Evolutionary conservation across 768 basidiomycete species (phyloP), one percentile per base, ranked within the genome.

Genomic region (Filobasidium floriforme): DNA sequence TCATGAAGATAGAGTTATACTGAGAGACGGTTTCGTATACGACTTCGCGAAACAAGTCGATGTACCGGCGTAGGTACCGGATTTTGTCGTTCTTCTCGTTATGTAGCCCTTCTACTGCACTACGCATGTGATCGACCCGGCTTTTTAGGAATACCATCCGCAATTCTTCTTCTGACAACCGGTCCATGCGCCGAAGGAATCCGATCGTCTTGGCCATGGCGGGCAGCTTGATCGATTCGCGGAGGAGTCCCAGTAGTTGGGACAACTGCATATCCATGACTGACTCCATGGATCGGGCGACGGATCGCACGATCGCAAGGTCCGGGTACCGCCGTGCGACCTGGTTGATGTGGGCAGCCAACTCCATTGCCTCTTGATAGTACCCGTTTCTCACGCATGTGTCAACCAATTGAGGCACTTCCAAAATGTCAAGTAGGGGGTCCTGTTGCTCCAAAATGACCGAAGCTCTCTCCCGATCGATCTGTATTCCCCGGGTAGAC

Each of bases 381-480:
- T 89, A 88, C 7, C 91, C 91, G 73, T 91, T 92, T 44, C 92
- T 85, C 15, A 96, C 89, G 75, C 92, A 97, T 0, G 91, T 90
- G 75, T 94, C 90, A 74, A 96, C 88, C 37, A 99, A 83, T 60
- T 89, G 82, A 10, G 94, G 92, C 59, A 93, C 84, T 71, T 96
- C 92, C 65, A 98, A 85, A 41, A 98, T 80, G 77, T 97, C 92
- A 69, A 89, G 84, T 67, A 98, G 84, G 78, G 92, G 92, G 77
- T 94, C 91, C 74, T 92, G 89, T 72, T 94, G 89, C 72, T 97
- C 93, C 66, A 92, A 84, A n/a, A 98, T 90, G 60, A 89, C 82
- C 40, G 86, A 82, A 0, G 90, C 90, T 69, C 87, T 87, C 66
- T 84, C 82, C 43, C 93, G 83, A 61, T 89, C 87, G 59, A 82